Evolutionary conservation across 2,329 filamentous ascomycete species (phyloP).

Genomic region (Fusarium zealandicum): DNA sequence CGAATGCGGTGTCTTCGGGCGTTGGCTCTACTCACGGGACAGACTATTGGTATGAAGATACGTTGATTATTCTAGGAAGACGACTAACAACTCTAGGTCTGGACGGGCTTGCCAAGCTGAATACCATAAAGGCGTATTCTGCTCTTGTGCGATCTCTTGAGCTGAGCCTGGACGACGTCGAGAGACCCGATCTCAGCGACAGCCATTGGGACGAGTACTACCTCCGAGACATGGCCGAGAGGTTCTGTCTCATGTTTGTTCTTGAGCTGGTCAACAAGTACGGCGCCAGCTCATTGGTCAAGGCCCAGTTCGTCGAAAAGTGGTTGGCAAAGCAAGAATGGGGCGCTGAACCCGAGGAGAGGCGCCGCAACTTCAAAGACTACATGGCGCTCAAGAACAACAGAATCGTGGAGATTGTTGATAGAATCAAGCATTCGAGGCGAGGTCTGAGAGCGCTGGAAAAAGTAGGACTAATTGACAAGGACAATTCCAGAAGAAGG

Average conservation of each 20-base stretch:
- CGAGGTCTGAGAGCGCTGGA: slow-evolving; percentile 60
- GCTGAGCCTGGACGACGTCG: slow-evolving; percentile 58
- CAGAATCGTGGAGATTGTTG: slow-evolving; percentile 60
- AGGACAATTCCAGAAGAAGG: slow-evolving; percentile 41
- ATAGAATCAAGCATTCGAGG: slow-evolving; percentile 55
- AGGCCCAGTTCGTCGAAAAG: slow-evolving; percentile 71
- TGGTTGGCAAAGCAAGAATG: slow-evolving; percentile 80
- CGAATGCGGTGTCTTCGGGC: slow-evolving; percentile 64
- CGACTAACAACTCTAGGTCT: slow-evolving; percentile 42
- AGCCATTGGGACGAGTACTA: slow-evolving; percentile 68
- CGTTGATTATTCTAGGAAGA: background rate
- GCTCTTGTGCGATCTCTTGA: slow-evolving; percentile 69
- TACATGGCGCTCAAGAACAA: slow-evolving; percentile 61
- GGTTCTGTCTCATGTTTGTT: slow-evolving; percentile 65
- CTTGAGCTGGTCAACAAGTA: slow-evolving; percentile 66
- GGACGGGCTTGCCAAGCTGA: slow-evolving; percentile 54
- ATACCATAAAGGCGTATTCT: slow-evolving; percentile 59
- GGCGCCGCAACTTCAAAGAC: slow-evolving; percentile 59
- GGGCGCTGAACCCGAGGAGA: slow-evolving; percentile 62
- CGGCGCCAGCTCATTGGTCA: slow-evolving; percentile 63
- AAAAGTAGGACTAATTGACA: slow-evolving; percentile 57
- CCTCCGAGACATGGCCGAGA: slow-evolving; percentile 67
- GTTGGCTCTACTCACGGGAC: slow-evolving; percentile 60
- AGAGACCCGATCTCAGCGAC: slow-evolving; percentile 61
- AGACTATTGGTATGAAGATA: slow-evolving; percentile 43